Evolutionary conservation across 2,329 filamentous ascomycete species (phyloP), one percentile per base, ranked within the genome.

Genomic region (Fusarium nematophilum): DNA sequence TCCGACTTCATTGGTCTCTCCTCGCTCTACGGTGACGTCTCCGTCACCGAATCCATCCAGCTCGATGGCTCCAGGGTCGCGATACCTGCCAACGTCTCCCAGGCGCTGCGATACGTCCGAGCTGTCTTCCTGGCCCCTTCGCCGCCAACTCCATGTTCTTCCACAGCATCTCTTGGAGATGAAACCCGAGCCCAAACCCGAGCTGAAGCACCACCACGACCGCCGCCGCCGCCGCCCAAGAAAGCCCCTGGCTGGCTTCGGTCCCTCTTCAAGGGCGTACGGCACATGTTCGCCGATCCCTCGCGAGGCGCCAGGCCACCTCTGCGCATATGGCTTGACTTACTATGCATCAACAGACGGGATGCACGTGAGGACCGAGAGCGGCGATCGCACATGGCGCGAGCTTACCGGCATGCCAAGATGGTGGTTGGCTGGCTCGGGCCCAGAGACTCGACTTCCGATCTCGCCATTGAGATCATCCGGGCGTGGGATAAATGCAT

Each of bases 401-500:
- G 49, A n/a, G 64, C 64, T 0, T 66, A 61, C 27, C 58, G 59
- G 1, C 44, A 65, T 8, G 64, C 64, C 5, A 65, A 49, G 21
- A n/a, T 65, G 11, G 64, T 66, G 1, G 64, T 66, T 11, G 64
- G 64, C 36, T 66, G 64, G 64, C 10, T 66, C 29, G 64, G 64
- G 3, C 29, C 55, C 1, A 65, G 56, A 4, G 64, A 66, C 10
- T 17, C 54, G 3, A 67, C 64, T 3, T 66, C 64, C 6, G 61
- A 66, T 15, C 54, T 66, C 13, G 64, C 64, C 15, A 55, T 66
- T 25, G 61, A 66, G 23, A 66, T 66, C 17, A 58, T 66, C 11
- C 30, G 53, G 13, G 64, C 64, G 4, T 66, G 64, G 64, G 64
- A 66, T 25, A 66, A 53, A 1, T 66, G 64, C 36, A 66, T 66